A percentile compares a stretch with the other conserved stretches of the same genome.
phyloP scores from a whole-genome alignment of 2,329 filamentous ascomycete genomes.

The Decorospora gaudefroyi region DNA sequence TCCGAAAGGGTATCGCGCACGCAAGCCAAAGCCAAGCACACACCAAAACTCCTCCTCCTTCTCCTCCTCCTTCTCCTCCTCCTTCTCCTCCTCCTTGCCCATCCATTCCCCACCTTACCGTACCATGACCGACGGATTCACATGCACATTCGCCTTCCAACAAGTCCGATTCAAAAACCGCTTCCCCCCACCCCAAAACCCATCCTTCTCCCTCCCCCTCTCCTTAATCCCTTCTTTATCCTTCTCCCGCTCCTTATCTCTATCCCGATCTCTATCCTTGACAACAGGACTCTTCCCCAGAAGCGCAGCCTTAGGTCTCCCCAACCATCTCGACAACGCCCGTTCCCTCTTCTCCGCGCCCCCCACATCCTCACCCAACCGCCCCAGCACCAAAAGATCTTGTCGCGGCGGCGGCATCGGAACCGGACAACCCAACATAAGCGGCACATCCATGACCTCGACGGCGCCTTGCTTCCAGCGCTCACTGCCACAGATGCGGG shows the following conservation, averaged over 20 bases:
- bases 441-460: slow-evolving; percentile 50
- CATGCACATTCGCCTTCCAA: slow-evolving; percentile 4
- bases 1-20: not conserved
- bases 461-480: slow-evolving; percentile 50
- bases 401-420: slow-evolving; percentile 41
- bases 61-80: too few relatives aligned
- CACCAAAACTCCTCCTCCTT: too few relatives aligned
- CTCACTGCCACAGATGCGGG: slow-evolving; percentile 50
- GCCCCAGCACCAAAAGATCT: slow-evolving; percentile 41
- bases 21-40: not conserved
- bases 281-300: slow-evolving; percentile 13
- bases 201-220: slow-evolving; percentile 37
- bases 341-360: slow-evolving; percentile 26
- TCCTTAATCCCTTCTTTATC: too few relatives aligned
- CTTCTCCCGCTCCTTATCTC: too few relatives aligned
- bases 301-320: slow-evolving; percentile 23
- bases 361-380: slow-evolving; percentile 33
- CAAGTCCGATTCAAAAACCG: slow-evolving; percentile 9
- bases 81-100: not conserved
- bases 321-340: slow-evolving; percentile 42
- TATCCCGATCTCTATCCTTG: not conserved
- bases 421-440: slow-evolving; percentile 45
- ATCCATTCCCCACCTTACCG: not conserved
- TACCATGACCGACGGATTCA: slow-evolving; percentile 8
- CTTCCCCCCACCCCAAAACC: slow-evolving; percentile 40